Evolutionary conservation across 2,329 filamentous ascomycete genomes (phyloP).

Genomic region (Geosmithia flava): DNA sequence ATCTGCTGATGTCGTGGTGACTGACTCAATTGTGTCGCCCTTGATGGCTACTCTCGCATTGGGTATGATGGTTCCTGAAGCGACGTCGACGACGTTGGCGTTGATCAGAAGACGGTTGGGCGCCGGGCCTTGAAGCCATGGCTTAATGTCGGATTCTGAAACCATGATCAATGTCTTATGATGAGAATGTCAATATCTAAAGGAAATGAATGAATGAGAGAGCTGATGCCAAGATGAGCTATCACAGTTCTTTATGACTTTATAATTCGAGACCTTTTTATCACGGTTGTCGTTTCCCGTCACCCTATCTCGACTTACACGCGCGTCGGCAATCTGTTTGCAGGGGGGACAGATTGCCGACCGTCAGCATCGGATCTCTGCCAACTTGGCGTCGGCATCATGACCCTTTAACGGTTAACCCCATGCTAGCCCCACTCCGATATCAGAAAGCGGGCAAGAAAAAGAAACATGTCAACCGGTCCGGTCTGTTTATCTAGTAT

Average conservation of each 20-base stretch:
- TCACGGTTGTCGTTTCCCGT: neutral
- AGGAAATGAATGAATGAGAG: too few relatives aligned
- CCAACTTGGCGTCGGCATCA: neutral
- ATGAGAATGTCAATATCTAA: too few relatives aligned
- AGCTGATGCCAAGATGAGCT: neutral
- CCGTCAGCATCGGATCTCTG: neutral
- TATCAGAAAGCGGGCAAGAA: neutral
- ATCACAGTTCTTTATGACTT: neutral
- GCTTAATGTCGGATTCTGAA: slow-evolving; percentile 6
- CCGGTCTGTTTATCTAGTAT: too few relatives aligned
- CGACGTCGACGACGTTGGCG: slow-evolving; percentile 29
- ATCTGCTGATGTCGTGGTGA: slow-evolving; percentile 4
- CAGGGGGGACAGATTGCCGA: neutral
- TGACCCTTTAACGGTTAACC: neutral
- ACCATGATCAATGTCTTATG: neutral
- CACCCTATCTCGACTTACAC: neutral
- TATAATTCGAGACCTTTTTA: neutral
- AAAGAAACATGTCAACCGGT: too few relatives aligned
- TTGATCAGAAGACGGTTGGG: slow-evolving; percentile 22
- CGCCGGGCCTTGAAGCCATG: slow-evolving; percentile 7
- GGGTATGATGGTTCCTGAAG: slow-evolving; percentile 15
- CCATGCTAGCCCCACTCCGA: neutral
- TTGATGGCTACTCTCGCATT: slow-evolving; percentile 19
- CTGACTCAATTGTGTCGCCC: slow-evolving; percentile 18
- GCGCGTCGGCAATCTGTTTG: neutral